phyloP scores from a whole-genome alignment of 1,139 yeast genomes.

The Yamadazyma atmosphaerica region DNA sequence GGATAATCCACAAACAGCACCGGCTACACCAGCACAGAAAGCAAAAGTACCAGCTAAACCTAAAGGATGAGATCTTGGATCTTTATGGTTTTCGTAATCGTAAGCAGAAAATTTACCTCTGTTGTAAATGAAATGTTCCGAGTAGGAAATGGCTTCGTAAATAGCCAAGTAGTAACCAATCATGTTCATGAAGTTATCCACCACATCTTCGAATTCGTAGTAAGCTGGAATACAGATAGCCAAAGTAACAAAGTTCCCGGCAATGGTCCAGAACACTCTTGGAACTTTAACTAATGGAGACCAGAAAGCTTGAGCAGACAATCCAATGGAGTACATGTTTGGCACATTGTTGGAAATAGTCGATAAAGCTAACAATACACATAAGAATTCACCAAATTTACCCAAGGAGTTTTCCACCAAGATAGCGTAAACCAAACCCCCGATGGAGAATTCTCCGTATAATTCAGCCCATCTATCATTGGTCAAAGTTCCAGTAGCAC shows the following conservation, averaged over 20 bases:
- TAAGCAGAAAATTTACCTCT: slow-evolving; percentile 59
- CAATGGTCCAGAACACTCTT: slow-evolving; percentile 76
- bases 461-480: slow-evolving; percentile 49
- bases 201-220: slow-evolving; percentile 67
- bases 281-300: slow-evolving; percentile 70
- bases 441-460: slow-evolving; percentile 59
- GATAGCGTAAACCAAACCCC: slow-evolving; percentile 80
- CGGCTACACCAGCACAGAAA: slow-evolving; percentile 81
- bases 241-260: slow-evolving; percentile 73
- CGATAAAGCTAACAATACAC: slow-evolving; percentile 78
- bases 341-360: slow-evolving; percentile 91
- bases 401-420: slow-evolving; percentile 77
- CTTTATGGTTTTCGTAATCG: slow-evolving; percentile 61
- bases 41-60: slow-evolving; percentile 80
- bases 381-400: slow-evolving; percentile 87
- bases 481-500: slow-evolving; percentile 63
- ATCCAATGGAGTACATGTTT: slow-evolving; percentile 85
- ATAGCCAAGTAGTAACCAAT: slow-evolving; percentile 91
- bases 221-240: slow-evolving; percentile 90
- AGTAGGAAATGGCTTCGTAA: slow-evolving; percentile 67
- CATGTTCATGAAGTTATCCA: slow-evolving; percentile 85
- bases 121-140: slow-evolving; percentile 81
- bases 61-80: slow-evolving; percentile 59
- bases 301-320: slow-evolving; percentile 85
- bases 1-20: slow-evolving; percentile 82